Evolutionary conservation across 768 basidiomycete genomes (phyloP).

Genomic region (Suillus sp.): DNA sequence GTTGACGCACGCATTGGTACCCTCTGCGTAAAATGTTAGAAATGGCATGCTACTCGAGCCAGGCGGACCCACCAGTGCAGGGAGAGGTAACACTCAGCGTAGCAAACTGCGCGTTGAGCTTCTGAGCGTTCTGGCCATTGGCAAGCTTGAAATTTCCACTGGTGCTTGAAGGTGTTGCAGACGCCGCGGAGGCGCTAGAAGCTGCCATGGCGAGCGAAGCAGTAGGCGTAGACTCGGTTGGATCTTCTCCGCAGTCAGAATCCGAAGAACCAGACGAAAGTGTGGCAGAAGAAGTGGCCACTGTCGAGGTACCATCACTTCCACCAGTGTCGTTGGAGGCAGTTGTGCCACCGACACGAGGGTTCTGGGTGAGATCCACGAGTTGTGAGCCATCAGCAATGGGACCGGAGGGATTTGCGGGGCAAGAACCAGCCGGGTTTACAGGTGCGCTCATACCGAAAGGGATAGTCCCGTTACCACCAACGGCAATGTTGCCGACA

Average conservation of each 20-base stretch:
- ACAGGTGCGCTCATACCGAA: conserved; percentile 44
- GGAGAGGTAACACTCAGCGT: conserved; percentile 45
- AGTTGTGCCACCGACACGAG: conserved; percentile 30
- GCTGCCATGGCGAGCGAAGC: conserved; percentile 4
- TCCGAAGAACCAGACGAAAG: conserved; percentile 11
- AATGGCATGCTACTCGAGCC: conserved; percentile 12
- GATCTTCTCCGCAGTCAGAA: conserved; percentile 11
- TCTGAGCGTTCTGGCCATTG: conserved; percentile 54
- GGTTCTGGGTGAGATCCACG: conserved; percentile 35
- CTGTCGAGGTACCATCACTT: conserved; percentile 7
- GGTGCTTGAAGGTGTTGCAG: conserved; percentile 13
- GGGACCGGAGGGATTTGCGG: conserved; percentile 48
- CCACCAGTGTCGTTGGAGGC: conserved; percentile 5
- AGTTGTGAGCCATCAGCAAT: conserved; percentile 53
- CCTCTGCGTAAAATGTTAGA: conserved; percentile 22
- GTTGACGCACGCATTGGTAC: conserved; percentile 52
- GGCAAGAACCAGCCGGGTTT: conserved; percentile 52
- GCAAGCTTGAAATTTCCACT: conserved; percentile 20
- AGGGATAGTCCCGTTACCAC: conserved; percentile 53
- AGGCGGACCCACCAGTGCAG: conserved; percentile 39
- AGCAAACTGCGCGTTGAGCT: conserved; percentile 54
- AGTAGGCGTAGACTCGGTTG: background rate
- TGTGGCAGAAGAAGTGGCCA: conserved; percentile 5
- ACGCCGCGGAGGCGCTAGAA: background rate
- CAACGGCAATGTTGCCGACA: conserved; percentile 45